Evolutionary conservation across 345 rosid species (phyloP), one percentile per base, ranked within the genome.

Genomic region (Adansonia digitata): DNA sequence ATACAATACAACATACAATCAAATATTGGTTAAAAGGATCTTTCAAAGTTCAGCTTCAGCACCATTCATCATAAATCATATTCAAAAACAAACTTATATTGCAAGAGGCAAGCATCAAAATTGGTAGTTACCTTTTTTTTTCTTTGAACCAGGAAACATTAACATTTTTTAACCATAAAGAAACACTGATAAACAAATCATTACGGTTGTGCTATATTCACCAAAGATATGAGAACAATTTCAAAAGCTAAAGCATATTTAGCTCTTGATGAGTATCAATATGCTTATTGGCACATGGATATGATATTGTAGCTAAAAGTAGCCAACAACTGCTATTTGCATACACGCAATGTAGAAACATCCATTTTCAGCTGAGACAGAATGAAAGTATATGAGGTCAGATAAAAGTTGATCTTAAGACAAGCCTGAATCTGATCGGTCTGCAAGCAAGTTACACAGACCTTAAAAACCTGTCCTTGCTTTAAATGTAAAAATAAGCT

Each of bases 341-440:
- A 20, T n/a, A 34, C 73, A 48, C 52, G 62, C 48, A 71, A 52
- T 34, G 62, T 18, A 34, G 45, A 70, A 70, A 70, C n/a, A 51
- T 49, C 46, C 45, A 70, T 51, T 31, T 69, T 51, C 29, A 10
- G 27, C 29, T n/a, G 45, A 70, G 45, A 70, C 5, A 15, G 12
- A 68, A 43, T 14, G 24, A 51, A 31, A 29, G 18, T 20, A 29
- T 12, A 68, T 0, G n/a, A n/a, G 26, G 43, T 18, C 60, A 29
- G 27, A 49, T 12, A 31, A 42, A 49, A 27, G 56, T 48, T 48
- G 9, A 69, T 34, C 43, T 17, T 26, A 46, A 24, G 10, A 24
- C 51, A 66, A 66, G 18, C 53, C 13, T 5, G 53, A 26, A 67
- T 22, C 55, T 22, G 37, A 43, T 26, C 52, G 12, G 2, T 45